Evolutionary conservation across 306 rosid genomes (phyloP).

Genomic region (Cucurbita ficifolia): DNA sequence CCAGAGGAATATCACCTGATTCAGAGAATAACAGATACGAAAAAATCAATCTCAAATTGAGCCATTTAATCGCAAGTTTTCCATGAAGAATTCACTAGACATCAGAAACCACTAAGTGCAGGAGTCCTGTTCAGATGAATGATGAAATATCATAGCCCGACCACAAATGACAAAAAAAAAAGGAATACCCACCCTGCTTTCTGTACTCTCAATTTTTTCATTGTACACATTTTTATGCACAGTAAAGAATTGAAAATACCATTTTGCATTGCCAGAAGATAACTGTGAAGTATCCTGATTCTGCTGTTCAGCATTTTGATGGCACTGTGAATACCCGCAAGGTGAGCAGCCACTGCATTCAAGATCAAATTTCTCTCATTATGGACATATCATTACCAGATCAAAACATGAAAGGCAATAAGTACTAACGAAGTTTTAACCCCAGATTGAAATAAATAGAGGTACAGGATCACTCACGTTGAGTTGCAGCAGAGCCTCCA

Average conservation of each 20-base stretch:
- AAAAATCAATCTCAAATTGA: neutral
- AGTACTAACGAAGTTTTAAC: neutral
- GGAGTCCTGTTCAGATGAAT: neutral
- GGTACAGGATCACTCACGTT: constrained; percentile 34
- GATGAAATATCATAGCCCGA: neutral
- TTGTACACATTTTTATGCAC: neutral
- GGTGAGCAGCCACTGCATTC: constrained; percentile 90
- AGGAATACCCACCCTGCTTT: neutral
- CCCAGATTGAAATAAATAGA: constrained; percentile 2
- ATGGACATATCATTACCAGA: neutral
- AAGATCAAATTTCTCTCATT: neutral
- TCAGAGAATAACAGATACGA: neutral
- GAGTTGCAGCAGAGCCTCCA: constrained; percentile 97
- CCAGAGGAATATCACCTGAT: constrained; percentile 75
- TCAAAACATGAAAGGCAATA: neutral
- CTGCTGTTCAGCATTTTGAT: constrained; percentile 96
- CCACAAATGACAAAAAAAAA: neutral
- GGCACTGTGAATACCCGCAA: constrained; percentile 88
- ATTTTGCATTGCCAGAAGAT: constrained; percentile 85
- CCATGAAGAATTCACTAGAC: neutral
- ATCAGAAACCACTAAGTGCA: neutral
- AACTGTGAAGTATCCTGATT: constrained; percentile 72
- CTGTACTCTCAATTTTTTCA: neutral
- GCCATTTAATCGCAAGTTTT: neutral
- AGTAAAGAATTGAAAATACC: constrained; percentile 23